Evolutionary conservation across 2,329 filamentous ascomycete genomes (phyloP).

Genomic region (Alternaria consortialis): DNA sequence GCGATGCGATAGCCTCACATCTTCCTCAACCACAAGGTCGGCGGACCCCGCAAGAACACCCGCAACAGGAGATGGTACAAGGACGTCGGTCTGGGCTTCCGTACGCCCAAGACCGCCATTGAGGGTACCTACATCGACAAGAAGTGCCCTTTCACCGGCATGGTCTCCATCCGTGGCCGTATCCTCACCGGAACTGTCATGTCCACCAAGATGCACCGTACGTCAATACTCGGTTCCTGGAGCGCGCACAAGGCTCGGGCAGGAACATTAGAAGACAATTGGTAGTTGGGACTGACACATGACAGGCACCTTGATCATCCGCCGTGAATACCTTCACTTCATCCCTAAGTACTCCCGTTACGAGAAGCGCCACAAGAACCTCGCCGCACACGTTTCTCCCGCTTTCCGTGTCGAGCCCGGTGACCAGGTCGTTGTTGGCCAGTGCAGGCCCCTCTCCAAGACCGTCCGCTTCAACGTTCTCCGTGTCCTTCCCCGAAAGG

Average conservation of each 20-base stretch:
- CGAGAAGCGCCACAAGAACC: constrained; percentile 99
- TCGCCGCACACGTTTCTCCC: constrained; percentile 97
- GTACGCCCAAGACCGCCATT: constrained; percentile 98
- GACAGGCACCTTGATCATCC: constrained; percentile 85
- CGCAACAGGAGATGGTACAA: constrained; percentile 90
- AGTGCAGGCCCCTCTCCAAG: constrained; percentile 99
- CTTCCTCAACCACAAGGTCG: constrained; percentile 97
- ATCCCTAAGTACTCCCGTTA: constrained; percentile 99
- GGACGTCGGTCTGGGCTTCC: constrained; percentile 99
- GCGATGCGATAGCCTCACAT: constrained; percentile 83
- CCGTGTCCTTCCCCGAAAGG: constrained; percentile 95
- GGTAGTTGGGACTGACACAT: constrained; percentile 28
- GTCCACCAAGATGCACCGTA: constrained; percentile 99
- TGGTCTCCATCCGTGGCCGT: constrained; percentile 99
- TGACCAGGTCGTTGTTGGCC: constrained; percentile 98
- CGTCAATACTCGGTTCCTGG: constrained; percentile 22
- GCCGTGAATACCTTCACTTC: constrained; percentile 99
- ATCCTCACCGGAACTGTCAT: constrained; percentile 99
- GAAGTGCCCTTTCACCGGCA: constrained; percentile 99
- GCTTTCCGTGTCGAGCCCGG: constrained; percentile 99
- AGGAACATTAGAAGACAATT: constrained; percentile 14
- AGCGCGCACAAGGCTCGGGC: neutral
- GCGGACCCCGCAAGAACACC: constrained; percentile 64
- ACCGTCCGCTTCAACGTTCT: constrained; percentile 99
- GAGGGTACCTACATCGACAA: constrained; percentile 99